Conservation (phyloP, 495 filamentous ascomycete species). For the Penicillium paxilli region DNA sequence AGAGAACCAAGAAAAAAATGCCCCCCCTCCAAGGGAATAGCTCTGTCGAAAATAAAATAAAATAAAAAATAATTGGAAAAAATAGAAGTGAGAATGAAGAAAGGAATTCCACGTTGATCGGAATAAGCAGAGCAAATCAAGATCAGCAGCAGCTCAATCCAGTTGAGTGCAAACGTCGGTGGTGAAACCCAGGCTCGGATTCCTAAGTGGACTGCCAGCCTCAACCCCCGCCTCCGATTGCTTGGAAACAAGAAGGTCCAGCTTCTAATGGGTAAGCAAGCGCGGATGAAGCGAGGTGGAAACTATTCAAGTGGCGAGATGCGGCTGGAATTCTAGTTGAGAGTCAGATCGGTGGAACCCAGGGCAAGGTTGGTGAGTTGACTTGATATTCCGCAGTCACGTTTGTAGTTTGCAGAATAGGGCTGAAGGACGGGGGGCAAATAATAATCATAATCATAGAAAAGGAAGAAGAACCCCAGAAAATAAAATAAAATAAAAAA, state of each 20-base stretch:
- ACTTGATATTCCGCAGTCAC: constrained; percentile 4
- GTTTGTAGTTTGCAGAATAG: constrained; percentile 13
- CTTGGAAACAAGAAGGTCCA: constrained; percentile 20
- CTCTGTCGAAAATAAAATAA: not conserved
- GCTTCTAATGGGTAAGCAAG: constrained; percentile 21
- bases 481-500: not conserved
- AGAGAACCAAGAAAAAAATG: not conserved
- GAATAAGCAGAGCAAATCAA: constrained; percentile 15
- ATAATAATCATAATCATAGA: not conserved
- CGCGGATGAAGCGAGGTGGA: not conserved
- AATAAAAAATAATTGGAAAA: not conserved
- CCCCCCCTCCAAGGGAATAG: too few relatives aligned
- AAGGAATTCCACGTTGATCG: constrained; percentile 5
- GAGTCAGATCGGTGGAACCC: constrained; percentile 19
- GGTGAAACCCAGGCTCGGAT: constrained; percentile 26
- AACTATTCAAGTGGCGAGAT: constrained; percentile 8
- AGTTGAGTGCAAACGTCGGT: constrained; percentile 29
- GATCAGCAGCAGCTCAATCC: constrained; percentile 30
- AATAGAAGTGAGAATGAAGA: not conserved
- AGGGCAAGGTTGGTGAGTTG: not conserved
- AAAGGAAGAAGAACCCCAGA: not conserved
- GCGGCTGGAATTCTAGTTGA: constrained; percentile 20
- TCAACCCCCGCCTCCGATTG: constrained; percentile 16
- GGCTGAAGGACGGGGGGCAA: constrained; percentile 18
- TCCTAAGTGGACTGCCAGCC: constrained; percentile 20